Evolutionary conservation across 371 early-diverging fungal species (phyloP), one percentile per base, ranked within the genome.

Genomic region (Mortierella sp.): DNA sequence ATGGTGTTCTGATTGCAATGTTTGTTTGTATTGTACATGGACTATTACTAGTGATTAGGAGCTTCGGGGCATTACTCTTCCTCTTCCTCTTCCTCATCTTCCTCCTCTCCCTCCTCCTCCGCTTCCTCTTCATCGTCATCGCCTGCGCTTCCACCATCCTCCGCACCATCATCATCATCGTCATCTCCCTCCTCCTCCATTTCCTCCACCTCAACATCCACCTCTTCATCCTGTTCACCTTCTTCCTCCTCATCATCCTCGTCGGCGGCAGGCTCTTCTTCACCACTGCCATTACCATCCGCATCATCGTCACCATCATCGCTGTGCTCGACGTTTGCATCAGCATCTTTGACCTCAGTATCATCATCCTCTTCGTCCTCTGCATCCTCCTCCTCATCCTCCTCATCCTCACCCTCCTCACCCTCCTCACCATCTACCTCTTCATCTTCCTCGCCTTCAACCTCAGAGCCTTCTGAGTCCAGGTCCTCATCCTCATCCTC

Each of bases 221-320:
- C 72, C 0, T 38, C 65, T 16, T 38, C 65, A 8, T 65, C 65
- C 38, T 65, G 21, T 11, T 60, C 60, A 28, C 50, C 42, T 38
- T 44, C 74, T 21, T 72, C 72, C 2, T 48, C 70, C 7, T 44
- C 70, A 3, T 72, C 73, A 3, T 70, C 73, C 3, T 63, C 63
- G 0, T 60, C 63, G 8, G 9, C 73, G 7, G 19, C 63, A 3
- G 50, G 47, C 7, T 38, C 79, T 7, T 31, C 70, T 28, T 38
- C 60, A 13, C 28, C 58, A n/a, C 28, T 26, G 3, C 31, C 31
- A 28, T 58, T 14, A 28, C 28, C 60, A 14, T 28, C 31, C 28
- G 6, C 57, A 21, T 48, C 34, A 7, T 50, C 52, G 50, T 48
- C 48, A 10, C 31, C 72, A 42, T 91, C 90, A 65, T 91, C 90